These are phyloP conservation scores for Alternaria alternata DNA, from an alignment of 2,329 filamentous ascomycete genomes.

Conservation along the genomic window DNA sequence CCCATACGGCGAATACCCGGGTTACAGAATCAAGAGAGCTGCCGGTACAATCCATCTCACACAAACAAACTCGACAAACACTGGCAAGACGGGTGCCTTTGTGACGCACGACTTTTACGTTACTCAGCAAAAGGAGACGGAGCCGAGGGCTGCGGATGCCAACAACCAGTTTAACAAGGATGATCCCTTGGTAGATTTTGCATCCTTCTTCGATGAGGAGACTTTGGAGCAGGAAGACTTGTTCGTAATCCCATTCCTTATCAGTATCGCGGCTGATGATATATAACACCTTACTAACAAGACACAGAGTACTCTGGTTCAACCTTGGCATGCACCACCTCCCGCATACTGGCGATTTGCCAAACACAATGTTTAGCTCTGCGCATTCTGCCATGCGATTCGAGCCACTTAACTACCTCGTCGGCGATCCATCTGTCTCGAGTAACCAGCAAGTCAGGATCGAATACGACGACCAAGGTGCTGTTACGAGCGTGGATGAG, in stretches of 20 bases:
- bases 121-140: conserved; percentile 61
- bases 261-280: not conserved
- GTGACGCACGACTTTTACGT: conserved; percentile 62
- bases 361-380: conserved; percentile 62
- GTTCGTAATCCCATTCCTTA: conserved; percentile 23
- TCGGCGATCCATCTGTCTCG: conserved; percentile 50
- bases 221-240: conserved; percentile 51
- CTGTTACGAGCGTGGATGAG: conserved; percentile 17
- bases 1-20: conserved; percentile 60
- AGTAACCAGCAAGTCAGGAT: conserved; percentile 55
- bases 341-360: conserved; percentile 54
- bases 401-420: conserved; percentile 58
- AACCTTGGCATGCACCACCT: conserved; percentile 63
- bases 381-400: conserved; percentile 57
- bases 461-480: conserved; percentile 37
- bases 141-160: conserved; percentile 55
- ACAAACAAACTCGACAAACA: conserved; percentile 57
- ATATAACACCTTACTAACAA: not conserved
- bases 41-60: conserved; percentile 50
- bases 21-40: conserved; percentile 60
- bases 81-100: conserved; percentile 58
- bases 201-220: conserved; percentile 59
- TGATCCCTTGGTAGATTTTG: conserved; percentile 62
- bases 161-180: conserved; percentile 57
- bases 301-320: conserved; percentile 57